phyloP scores from a whole-genome alignment of 1,139 yeast genomes.

The Ashbya aceris region DNA sequence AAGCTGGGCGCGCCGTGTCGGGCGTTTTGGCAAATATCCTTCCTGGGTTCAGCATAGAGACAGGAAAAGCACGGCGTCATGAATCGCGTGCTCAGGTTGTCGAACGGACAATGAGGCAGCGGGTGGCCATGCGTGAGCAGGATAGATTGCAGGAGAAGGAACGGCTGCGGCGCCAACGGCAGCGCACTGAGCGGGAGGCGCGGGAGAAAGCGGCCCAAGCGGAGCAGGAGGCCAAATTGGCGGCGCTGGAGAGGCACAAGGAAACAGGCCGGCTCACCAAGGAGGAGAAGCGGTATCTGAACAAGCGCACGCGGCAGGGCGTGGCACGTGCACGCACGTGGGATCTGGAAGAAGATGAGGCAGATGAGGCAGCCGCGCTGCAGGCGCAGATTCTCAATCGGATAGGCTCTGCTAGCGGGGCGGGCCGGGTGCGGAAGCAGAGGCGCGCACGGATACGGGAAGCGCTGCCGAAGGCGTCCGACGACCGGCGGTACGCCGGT shows the following conservation, averaged over 20 bases:
- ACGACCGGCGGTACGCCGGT: slow-evolving; percentile 44
- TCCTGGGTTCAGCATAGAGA: too few relatives aligned
- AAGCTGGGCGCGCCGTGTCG: too few relatives aligned
- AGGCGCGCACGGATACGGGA: slow-evolving; percentile 22
- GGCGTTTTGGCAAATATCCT: too few relatives aligned
- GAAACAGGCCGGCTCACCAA: slow-evolving; percentile 32
- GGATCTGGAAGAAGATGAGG: slow-evolving; percentile 36
- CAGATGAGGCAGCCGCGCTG: slow-evolving; percentile 38
- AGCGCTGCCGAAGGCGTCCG: slow-evolving; percentile 14
- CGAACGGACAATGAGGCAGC: slow-evolving; percentile 30
- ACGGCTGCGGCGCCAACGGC: slow-evolving; percentile 35
- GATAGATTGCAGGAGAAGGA: slow-evolving; percentile 32
- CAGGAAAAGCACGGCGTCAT: too few relatives aligned
- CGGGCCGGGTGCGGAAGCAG: slow-evolving; percentile 22
- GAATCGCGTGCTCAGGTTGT: slow-evolving; percentile 33
- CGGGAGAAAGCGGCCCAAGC: slow-evolving; percentile 31
- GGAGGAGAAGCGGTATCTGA: slow-evolving; percentile 42
- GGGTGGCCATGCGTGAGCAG: slow-evolving; percentile 29
- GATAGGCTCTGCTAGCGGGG: slow-evolving; percentile 18
- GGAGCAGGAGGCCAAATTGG: slow-evolving; percentile 43
- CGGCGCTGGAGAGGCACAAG: slow-evolving; percentile 39
- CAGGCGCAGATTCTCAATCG: slow-evolving; percentile 35
- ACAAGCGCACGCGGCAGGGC: slow-evolving; percentile 42
- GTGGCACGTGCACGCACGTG: slow-evolving; percentile 39
- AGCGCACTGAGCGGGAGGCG: slow-evolving; percentile 28